Evolutionary conservation across 2,329 filamentous ascomycete species (phyloP), one percentile per base, ranked within the genome.

Genomic region (Dothideomycetes sp.): DNA sequence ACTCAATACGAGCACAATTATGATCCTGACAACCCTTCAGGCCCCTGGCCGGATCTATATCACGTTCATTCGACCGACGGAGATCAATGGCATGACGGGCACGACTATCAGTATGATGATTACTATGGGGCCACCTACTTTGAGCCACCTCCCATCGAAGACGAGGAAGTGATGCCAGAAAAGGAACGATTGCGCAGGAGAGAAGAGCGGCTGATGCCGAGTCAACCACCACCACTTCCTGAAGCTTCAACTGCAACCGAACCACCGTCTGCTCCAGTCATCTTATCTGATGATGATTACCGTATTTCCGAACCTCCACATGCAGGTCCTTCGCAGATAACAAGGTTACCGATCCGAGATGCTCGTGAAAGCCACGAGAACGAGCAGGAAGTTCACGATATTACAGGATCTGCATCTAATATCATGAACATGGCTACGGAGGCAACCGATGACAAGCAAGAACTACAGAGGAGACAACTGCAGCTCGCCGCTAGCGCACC

Each of bases 101-200:
- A 42, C 23, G 41, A 43, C 4, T 35, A 43, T 16, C 23, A 17
- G 5, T 35, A 45, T 28, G 42, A 45, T 11, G 30, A 35, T 12
- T 40, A 45, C 17, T 60, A 50, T 57, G 80, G 12, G 74, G 78
- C 20, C n/a, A 29, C 22, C 10, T 47, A 44, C 12, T 49, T 60
- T 8, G 55, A 58, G 4, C 74, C 74, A 4, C 78, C 81, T n/a
- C 65, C 73, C 20, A 51, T 79, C 13, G 64, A 69, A 9, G 64
- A 72, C 10, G 78, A 85, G 41, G 73, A 74, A 45, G 70, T 66
- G 4, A 64, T 87, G 22, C 78, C 81, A 10, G 91, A 96, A 48
- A 95, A 95, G 60, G 81, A 93, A 45, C 78, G 80, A 34, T 64
- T 91, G 44, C 76, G 80, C 33, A 76, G 76, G 44, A 86, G 85